Conservation (phyloP, 345 rosid genomes). For the Linum tenue region DNA sequence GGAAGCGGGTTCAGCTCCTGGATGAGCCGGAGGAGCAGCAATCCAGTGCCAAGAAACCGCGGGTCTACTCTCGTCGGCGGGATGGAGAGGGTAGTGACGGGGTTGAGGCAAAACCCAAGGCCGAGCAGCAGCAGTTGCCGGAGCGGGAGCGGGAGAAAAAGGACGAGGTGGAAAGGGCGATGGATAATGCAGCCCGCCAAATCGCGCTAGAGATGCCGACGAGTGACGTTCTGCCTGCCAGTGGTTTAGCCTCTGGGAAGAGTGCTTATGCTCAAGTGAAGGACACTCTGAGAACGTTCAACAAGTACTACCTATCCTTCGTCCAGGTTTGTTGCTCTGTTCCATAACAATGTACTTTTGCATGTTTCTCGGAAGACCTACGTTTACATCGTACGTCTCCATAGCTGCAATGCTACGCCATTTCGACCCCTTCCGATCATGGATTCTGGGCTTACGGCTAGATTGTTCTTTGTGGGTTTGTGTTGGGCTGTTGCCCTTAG, state of each 20-base stretch:
- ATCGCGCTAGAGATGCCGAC: background rate
- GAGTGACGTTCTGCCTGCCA: background rate
- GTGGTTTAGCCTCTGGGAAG: conserved; percentile 16
- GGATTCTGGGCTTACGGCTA: too few relatives aligned
- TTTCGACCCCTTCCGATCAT: too few relatives aligned
- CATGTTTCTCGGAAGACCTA: background rate
- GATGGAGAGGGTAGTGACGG: conserved; percentile 3
- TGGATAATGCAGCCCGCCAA: background rate
- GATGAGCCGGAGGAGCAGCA: conserved; percentile 15
- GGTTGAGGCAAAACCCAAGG: background rate
- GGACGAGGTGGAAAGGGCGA: conserved; percentile 4
- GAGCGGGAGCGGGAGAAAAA: conserved; percentile 10
- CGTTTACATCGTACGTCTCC: too few relatives aligned
- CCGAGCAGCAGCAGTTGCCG: background rate
- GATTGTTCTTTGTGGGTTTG: background rate
- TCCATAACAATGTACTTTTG: background rate
- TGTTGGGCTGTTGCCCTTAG: background rate
- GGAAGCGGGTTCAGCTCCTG: conserved; percentile 31
- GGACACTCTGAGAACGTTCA: conserved; percentile 61
- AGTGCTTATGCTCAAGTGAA: conserved; percentile 52
- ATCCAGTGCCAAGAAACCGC: conserved; percentile 7
- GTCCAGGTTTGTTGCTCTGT: conserved; percentile 48
- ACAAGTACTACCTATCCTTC: conserved; percentile 70
- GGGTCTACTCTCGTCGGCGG: conserved; percentile 11
- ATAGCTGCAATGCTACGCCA: too few relatives aligned